Base-by-base conservation (phyloP, 2,329 filamentous ascomycete genomes). In the Nannizziopsis barbatae region DNA sequence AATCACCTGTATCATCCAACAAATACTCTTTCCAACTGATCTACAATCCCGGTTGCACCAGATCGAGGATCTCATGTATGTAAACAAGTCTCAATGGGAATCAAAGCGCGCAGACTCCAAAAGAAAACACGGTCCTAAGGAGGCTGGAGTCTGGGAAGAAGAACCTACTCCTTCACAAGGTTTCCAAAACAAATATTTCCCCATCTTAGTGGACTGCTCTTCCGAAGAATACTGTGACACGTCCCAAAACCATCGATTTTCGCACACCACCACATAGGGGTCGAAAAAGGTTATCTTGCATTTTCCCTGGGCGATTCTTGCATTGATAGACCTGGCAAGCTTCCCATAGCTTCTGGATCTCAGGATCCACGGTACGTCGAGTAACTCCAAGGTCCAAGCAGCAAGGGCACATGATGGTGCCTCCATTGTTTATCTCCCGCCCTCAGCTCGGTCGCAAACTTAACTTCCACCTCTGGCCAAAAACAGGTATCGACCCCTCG, bases 351-450 rank as follows among this genome's bases (percentile, higher is more conserved):
- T 30, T 9, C 12, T 42, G 14, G 14, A 7, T 3, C 11, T 63
- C 56, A 73, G 41, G 71, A 73, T 9, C 71, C 71, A 45, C 71
- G 65, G 57, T 74, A 74, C 22, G 71, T 73, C 42, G 71, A 71
- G 56, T 73, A 74, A 47, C 67, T 72, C 70, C 70, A 74, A 18
- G 71, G 71, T 30, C 71, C 70, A 51, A 74, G 55, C 47, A 74
- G 54, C 42, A 73, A 65, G n/a, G 71, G 71, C 14, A 74, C 70
- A 66, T 74, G 71, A 56, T 72, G 73, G 59, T 74, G 71, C 42
- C 67, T 60, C 65, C 68, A 71, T 22, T 65, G 69, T 47, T 67
- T 66, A 50, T 66, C 60, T 0, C 58, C 63, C 41, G 69, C 67
- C 30, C 62, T 62, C 33, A 67, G 66, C 51, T 70, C 67, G 1